phyloP scores from a whole-genome alignment of 2,329 filamentous ascomycete species.

The Botrytis fragariae region DNA sequence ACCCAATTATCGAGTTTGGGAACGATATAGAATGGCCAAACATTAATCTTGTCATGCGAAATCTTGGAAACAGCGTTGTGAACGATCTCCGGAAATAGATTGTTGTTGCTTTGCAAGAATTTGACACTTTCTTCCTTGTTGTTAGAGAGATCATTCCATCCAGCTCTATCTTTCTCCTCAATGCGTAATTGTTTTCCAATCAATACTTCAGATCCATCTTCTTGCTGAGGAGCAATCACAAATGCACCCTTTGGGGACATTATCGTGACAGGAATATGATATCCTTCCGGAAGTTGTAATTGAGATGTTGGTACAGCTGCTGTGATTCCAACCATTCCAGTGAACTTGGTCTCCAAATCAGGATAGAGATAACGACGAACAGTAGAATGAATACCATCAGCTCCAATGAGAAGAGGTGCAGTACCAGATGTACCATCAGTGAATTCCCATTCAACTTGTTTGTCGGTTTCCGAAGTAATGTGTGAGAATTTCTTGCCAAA shows the following conservation, averaged over 20 bases:
- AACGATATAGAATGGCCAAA: constrained; percentile 48
- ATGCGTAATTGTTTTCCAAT: constrained; percentile 47
- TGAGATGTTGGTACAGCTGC: constrained; percentile 30
- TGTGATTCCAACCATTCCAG: constrained; percentile 45
- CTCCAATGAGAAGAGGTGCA: constrained; percentile 51
- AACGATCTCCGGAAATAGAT: constrained; percentile 42
- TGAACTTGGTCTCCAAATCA: constrained; percentile 49
- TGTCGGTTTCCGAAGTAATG: constrained; percentile 43
- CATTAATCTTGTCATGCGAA: constrained; percentile 40
- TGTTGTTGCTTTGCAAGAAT: constrained; percentile 39
- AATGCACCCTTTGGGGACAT: constrained; percentile 44
- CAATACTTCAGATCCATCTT: constrained; percentile 49
- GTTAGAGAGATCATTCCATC: constrained; percentile 43
- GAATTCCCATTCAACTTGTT: constrained; percentile 48
- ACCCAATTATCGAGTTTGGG: constrained; percentile 45
- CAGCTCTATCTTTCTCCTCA: constrained; percentile 41
- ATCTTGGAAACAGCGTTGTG: constrained; percentile 41
- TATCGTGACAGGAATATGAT: constrained; percentile 28
- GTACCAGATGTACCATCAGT: constrained; percentile 44
- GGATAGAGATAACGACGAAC: constrained; percentile 53
- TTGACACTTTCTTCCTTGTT: constrained; percentile 43
- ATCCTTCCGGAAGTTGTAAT: constrained; percentile 26
- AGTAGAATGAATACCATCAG: constrained; percentile 59
- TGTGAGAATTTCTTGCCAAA: constrained; percentile 50
- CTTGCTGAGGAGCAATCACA: constrained; percentile 49